Evolutionary conservation across 192 early-diverging fungal genomes (phyloP).

Genomic region (Gamsiella multidivaricata): DNA sequence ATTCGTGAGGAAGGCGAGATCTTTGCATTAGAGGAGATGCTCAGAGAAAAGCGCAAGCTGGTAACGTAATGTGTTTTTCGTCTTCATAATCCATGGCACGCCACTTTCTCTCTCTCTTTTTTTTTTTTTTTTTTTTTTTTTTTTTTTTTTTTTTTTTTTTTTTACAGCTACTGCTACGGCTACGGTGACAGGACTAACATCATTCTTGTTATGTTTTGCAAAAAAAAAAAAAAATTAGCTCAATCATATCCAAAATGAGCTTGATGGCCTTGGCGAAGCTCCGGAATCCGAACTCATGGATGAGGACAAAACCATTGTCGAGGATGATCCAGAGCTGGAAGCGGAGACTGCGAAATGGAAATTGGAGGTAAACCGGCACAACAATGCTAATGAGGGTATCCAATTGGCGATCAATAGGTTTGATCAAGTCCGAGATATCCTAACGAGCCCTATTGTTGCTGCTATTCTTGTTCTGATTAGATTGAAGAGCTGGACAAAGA

Average conservation of each 20-base stretch:
- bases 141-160: background rate
- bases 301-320: background rate
- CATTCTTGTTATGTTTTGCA: no score
- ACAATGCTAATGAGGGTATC: no score
- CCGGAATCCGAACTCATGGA: constrained; percentile 17
- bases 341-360: constrained; percentile 21
- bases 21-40: constrained; percentile 41
- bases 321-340: constrained; percentile 12
- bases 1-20: constrained; percentile 50
- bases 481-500: constrained; percentile 31
- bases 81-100: background rate
- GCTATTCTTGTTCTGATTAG: constrained; percentile 2
- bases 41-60: constrained; percentile 38
- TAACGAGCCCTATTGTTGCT: background rate
- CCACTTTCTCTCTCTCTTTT: background rate
- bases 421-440: no score
- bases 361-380: constrained; percentile 34
- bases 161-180: no score
- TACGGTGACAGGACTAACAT: no score
- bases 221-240: constrained; percentile 19
- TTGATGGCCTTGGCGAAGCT: constrained; percentile 21
- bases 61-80: constrained; percentile 10
- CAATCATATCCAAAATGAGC: constrained; percentile 28
- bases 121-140: background rate
- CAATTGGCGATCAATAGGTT: no score